A percentile compares a stretch with the other conserved stretches of the same genome.
Evolutionary conservation across 2,329 filamentous ascomycete species (phyloP).

Genomic region (Alternaria ventricosa): DNA sequence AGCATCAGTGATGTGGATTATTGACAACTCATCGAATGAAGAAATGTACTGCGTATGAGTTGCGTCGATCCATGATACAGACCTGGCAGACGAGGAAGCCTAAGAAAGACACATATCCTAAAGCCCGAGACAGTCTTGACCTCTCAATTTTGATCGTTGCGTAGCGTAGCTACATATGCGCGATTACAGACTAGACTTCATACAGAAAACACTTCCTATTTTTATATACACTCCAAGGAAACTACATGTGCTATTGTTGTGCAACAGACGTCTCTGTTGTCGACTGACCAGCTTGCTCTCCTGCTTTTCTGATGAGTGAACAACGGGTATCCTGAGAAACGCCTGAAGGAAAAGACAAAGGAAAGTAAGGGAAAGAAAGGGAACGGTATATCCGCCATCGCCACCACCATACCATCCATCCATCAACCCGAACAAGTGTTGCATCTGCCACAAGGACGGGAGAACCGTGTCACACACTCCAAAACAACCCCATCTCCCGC

Average conservation of each 20-base stretch:
- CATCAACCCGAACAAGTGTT: background rate
- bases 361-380: background rate
- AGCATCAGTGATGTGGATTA: background rate
- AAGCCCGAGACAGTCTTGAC: too few species aligned
- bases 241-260: background rate
- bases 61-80: background rate
- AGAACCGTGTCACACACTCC: background rate
- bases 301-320: fast-evolving
- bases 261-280: background rate
- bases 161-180: too few species aligned
- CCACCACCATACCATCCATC: background rate
- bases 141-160: too few species aligned
- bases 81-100: too few species aligned
- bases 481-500: fast-evolving
- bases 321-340: background rate
- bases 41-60: background rate
- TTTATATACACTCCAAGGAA: background rate
- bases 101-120: too few species aligned
- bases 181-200: too few species aligned
- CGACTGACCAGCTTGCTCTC: background rate
- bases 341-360: background rate
- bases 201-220: background rate
- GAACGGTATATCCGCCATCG: background rate
- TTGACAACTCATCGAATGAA: background rate
- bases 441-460: background rate